Evolutionary conservation across 306 rosid species (phyloP).

Genomic region (Glycine soja): DNA sequence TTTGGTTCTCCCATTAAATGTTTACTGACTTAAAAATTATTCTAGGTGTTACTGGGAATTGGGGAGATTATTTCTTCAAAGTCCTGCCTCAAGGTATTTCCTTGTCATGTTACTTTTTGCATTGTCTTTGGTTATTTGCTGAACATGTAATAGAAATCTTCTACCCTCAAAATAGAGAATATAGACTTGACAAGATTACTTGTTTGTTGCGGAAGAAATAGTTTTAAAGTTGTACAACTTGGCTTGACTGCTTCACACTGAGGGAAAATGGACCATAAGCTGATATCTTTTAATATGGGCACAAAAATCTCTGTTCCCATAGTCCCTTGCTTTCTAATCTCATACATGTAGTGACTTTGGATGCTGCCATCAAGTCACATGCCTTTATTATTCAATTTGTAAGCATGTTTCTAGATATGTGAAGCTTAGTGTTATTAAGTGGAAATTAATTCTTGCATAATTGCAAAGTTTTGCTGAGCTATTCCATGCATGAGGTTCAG

Average conservation of each 20-base stretch:
- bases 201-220: conserved; percentile 15
- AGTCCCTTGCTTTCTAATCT: not conserved
- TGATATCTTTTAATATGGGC: conserved; percentile 15
- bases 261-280: conserved; percentile 36
- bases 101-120: conserved; percentile 32
- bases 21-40: conserved; percentile 35
- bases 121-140: conserved; percentile 14
- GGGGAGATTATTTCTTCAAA: conserved; percentile 90
- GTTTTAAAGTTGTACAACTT: conserved; percentile 9
- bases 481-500: conserved; percentile 26
- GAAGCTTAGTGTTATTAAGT: conserved; percentile 24
- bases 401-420: conserved; percentile 30
- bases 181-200: conserved; percentile 25
- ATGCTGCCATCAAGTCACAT: conserved; percentile 12
- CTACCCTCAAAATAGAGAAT: not conserved
- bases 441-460: conserved; percentile 25
- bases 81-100: conserved; percentile 85
- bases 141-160: not conserved
- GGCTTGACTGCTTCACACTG: conserved; percentile 26
- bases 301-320: not conserved
- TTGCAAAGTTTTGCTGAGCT: conserved; percentile 13
- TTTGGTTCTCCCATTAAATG: conserved; percentile 28
- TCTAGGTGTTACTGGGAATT: conserved; percentile 83
- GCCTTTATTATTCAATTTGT: conserved; percentile 28
- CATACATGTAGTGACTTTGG: conserved; percentile 20